Conservation (phyloP, 139 green algal species). For the Auxenochlorella pyrenoidosa region DNA sequence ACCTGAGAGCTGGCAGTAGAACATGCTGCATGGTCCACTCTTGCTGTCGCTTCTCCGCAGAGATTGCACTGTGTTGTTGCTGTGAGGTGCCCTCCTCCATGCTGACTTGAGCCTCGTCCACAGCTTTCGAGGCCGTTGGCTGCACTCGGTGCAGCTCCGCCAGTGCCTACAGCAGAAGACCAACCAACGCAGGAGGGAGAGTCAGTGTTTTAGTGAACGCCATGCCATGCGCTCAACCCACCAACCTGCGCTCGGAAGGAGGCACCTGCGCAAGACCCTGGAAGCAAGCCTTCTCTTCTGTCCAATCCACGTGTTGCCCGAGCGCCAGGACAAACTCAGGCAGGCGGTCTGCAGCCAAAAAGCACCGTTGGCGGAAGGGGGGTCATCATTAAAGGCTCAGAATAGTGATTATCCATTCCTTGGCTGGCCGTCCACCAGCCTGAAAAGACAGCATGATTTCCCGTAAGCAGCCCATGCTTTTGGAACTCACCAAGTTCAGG, state of each 20-base stretch:
- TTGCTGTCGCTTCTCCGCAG: not conserved
- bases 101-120: not conserved
- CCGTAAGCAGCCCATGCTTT: not conserved
- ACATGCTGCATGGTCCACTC: constrained; percentile 60
- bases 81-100: not conserved
- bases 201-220: too few species aligned
- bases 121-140: constrained; percentile 38
- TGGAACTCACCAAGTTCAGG: constrained; percentile 60
- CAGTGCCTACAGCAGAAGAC: constrained; percentile 57
- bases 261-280: constrained; percentile 52
- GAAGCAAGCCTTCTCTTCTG: constrained; percentile 68
- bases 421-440: too few species aligned
- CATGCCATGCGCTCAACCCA: too few species aligned
- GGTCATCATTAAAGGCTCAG: not conserved
- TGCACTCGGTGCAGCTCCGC: constrained; percentile 71
- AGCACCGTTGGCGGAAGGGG: not conserved
- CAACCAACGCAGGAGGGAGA: too few species aligned
- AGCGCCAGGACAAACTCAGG: constrained; percentile 79
- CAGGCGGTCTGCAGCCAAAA: constrained; percentile 48
- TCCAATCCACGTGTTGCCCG: constrained; percentile 81
- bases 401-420: too few species aligned
- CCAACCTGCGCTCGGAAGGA: not conserved
- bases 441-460: not conserved
- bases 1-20: constrained; percentile 66
- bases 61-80: too few species aligned